Percentiles rank a stretch among this genome's conserved stretches.
Conservation (phyloP, 2,329 filamentous ascomycete species). For the Epichloe amarillans region DNA sequence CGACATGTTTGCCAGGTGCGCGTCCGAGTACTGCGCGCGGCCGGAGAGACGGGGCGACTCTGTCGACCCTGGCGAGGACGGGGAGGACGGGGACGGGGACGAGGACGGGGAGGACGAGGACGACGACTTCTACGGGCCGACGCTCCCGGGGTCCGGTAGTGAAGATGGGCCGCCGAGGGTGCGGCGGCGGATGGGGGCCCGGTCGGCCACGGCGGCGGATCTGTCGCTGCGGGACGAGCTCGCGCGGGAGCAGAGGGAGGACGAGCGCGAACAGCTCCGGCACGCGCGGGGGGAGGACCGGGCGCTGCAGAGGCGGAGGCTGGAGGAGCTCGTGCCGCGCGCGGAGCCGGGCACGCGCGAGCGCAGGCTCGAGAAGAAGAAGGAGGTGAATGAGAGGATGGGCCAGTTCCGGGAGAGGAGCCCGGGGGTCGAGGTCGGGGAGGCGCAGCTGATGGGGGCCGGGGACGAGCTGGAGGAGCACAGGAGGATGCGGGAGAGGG, state of each 20-base stretch:
- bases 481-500: constrained; percentile 50
- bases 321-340: constrained; percentile 72
- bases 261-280: constrained; percentile 42
- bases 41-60: neutral
- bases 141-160: constrained; percentile 9
- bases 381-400: constrained; percentile 58
- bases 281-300: constrained; percentile 52
- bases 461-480: constrained; percentile 52
- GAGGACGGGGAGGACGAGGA: constrained; percentile 11
- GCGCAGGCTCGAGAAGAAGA: constrained; percentile 74
- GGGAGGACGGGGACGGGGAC: constrained; percentile 2
- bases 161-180: constrained; percentile 8
- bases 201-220: constrained; percentile 62
- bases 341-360: constrained; percentile 75
- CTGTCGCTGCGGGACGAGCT: constrained; percentile 47
- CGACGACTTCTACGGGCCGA: constrained; percentile 39
- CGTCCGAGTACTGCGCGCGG: constrained; percentile 14
- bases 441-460: constrained; percentile 66
- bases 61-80: neutral
- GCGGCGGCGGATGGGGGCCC: constrained; percentile 30
- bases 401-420: constrained; percentile 58
- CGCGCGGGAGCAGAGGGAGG: constrained; percentile 33
- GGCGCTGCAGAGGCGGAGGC: constrained; percentile 50
- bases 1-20: constrained; percentile 39
- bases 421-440: constrained; percentile 40